phyloP scores from a whole-genome alignment of 2,329 filamentous ascomycete genomes.

The Fonsecaea pedrosoi region DNA sequence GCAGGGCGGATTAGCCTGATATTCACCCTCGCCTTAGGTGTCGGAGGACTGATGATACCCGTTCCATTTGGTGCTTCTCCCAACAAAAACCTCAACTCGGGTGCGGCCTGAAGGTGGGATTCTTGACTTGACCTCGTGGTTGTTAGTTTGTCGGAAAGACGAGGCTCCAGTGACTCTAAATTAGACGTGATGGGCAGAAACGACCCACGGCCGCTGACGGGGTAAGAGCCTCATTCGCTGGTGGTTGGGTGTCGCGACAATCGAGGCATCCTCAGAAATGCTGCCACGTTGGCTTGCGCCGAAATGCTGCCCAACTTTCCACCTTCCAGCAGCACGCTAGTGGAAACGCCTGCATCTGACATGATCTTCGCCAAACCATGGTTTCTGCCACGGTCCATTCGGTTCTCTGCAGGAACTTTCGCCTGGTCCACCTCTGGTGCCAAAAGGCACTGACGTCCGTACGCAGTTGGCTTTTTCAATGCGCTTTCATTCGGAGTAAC shows the following conservation, averaged over 20 bases:
- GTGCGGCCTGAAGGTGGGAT: constrained; percentile 12
- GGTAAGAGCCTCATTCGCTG: constrained; percentile 26
- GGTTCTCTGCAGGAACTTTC: constrained; percentile 31
- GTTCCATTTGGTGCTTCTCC: constrained; percentile 18
- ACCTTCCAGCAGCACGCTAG: constrained; percentile 30
- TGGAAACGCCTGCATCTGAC: constrained; percentile 30
- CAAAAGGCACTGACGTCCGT: constrained; percentile 7
- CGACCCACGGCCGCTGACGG: constrained; percentile 20
- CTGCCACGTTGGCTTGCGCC: constrained; percentile 34
- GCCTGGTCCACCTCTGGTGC: constrained; percentile 6
- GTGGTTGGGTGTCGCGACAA: constrained; percentile 29
- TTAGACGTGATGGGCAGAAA: constrained; percentile 15
- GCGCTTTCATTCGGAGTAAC: constrained; percentile 19
- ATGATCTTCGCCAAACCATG: constrained; percentile 31
- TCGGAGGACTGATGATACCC: constrained; percentile 6
- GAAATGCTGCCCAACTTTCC: constrained; percentile 35
- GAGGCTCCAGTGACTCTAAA: constrained; percentile 28
- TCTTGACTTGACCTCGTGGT: constrained; percentile 27
- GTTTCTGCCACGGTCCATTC: constrained; percentile 18
- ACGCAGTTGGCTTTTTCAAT: constrained; percentile 23
- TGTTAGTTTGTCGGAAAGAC: constrained; percentile 22
- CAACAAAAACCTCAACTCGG: constrained; percentile 25
- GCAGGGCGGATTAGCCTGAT: constrained; percentile 23
- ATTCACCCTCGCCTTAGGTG: constrained; percentile 11
- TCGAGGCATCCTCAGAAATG: constrained; percentile 36